phyloP scores from a whole-genome alignment of 495 filamentous ascomycete genomes.

The Cercophora newfieldiana region DNA sequence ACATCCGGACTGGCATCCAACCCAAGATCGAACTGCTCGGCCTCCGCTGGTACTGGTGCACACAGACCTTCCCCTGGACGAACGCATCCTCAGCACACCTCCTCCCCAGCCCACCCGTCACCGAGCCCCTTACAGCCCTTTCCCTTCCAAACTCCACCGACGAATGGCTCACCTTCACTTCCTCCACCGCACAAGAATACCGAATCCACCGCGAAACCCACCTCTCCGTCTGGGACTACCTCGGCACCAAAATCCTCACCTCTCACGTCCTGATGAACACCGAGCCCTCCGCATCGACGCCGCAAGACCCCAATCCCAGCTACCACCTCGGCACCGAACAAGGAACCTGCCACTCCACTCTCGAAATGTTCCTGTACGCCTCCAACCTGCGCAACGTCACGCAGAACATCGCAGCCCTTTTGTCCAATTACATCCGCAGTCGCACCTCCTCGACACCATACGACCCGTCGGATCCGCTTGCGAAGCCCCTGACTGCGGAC shows the following conservation, averaged over 20 bases:
- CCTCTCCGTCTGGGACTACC: not conserved
- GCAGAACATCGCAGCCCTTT: conserved; percentile 4
- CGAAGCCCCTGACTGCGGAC: not conserved
- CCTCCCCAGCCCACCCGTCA: not conserved
- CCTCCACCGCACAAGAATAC: not conserved
- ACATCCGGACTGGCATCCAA: not conserved
- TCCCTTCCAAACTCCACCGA: not conserved
- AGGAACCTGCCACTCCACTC: not conserved
- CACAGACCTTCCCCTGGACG: conserved; percentile 1
- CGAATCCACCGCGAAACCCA: conserved; percentile 4
- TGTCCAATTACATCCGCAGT: conserved; percentile 9
- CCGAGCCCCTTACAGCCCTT: not conserved
- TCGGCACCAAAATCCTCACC: not conserved
- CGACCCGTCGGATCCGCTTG: not conserved
- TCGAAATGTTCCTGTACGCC: conserved; percentile 7
- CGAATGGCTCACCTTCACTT: not conserved
- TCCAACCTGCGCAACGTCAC: not conserved
- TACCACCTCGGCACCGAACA: conserved; percentile 3
- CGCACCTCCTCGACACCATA: not conserved
- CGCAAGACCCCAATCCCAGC: not conserved
- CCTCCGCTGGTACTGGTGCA: conserved; percentile 12
- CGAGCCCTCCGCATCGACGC: not conserved
- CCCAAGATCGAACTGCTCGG: not conserved
- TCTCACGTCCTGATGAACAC: conserved; percentile 11
- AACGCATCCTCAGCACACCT: conserved; percentile 1